A percentile compares a stretch with the other conserved stretches of the same genome.
These are phyloP conservation scores for Ogataea wickerhamii DNA, from an alignment of 805 yeast species.

Conservation along the genomic window DNA sequence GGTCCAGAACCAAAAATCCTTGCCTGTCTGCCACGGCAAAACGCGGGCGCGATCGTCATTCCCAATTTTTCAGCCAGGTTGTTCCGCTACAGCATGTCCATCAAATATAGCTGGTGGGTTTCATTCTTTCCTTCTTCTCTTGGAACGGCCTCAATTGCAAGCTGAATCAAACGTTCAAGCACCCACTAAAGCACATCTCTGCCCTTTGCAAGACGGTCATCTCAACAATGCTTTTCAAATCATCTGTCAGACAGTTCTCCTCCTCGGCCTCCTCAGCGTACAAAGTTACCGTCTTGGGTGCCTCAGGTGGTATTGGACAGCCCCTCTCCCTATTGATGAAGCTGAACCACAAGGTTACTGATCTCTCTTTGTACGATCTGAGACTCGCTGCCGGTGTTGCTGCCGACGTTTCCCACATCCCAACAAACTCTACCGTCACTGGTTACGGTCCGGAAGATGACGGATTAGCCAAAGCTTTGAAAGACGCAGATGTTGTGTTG, in stretches of 20 bases:
- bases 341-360: conserved; percentile 83
- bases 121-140: too few species aligned
- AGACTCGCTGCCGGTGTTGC: conserved; percentile 96
- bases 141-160: too few species aligned
- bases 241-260: conserved; percentile 54
- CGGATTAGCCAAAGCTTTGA: conserved; percentile 65
- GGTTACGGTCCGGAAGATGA: conserved; percentile 84
- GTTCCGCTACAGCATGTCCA: too few species aligned
- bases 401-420: conserved; percentile 90
- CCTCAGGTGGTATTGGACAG: conserved; percentile 95
- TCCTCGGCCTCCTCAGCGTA: conserved; percentile 63
- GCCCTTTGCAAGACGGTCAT: too few species aligned
- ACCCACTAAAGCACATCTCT: too few species aligned
- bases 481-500: conserved; percentile 79
- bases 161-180: too few species aligned
- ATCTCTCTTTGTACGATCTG: conserved; percentile 81
- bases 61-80: too few species aligned
- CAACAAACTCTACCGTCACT: conserved; percentile 83
- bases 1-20: not conserved
- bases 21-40: not conserved
- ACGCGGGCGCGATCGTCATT: not conserved
- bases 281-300: conserved; percentile 79
- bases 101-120: too few species aligned
- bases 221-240: conserved; percentile 49
- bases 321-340: conserved; percentile 81